Evolutionary conservation across 2,329 filamentous ascomycete genomes (phyloP).

Genomic region (Microsporum audouinii): DNA sequence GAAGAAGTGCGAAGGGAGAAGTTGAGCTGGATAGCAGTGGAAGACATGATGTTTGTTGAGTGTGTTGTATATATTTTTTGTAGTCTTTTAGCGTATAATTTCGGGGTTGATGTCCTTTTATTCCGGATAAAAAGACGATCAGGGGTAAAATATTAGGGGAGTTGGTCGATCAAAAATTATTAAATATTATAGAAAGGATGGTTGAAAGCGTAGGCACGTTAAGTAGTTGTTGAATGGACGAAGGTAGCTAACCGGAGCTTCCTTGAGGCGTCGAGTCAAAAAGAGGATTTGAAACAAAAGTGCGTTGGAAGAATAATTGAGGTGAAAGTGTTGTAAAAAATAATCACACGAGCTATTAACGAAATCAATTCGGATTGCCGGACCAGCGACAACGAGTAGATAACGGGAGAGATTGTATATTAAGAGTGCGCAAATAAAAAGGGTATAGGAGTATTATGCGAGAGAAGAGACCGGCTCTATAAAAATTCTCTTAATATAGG

Average conservation of each 20-base stretch:
- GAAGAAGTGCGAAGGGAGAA: slow-evolving; percentile 93
- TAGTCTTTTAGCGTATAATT: neutral
- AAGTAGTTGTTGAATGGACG: neutral
- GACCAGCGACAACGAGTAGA: slow-evolving; percentile 14
- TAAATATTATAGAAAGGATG: slow-evolving; percentile 3
- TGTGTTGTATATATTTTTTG: slow-evolving; percentile 1
- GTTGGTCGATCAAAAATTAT: slow-evolving; percentile 1
- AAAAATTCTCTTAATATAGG: slow-evolving; percentile 17
- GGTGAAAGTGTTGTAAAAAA: slow-evolving; percentile 2
- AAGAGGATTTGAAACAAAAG: neutral
- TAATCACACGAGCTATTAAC: slow-evolving; percentile 14
- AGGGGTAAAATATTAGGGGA: neutral
- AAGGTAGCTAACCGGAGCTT: slow-evolving; percentile 7
- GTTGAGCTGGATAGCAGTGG: slow-evolving; percentile 86
- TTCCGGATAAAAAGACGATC: neutral
- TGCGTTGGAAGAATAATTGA: neutral
- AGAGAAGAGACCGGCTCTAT: slow-evolving; percentile 4
- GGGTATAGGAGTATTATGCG: slow-evolving; percentile 2
- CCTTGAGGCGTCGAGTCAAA: slow-evolving; percentile 5
- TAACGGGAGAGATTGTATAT: slow-evolving; percentile 8
- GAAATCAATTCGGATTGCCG: slow-evolving; percentile 10
- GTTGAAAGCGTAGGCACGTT: neutral
- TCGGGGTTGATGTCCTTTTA: neutral
- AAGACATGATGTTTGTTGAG: slow-evolving; percentile 26
- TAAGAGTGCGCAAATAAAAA: slow-evolving; percentile 7